These are phyloP conservation scores for Cryptococcus deneoformans DNA, from an alignment of 1,284 basidiomycete species.

Conservation along the genomic window DNA sequence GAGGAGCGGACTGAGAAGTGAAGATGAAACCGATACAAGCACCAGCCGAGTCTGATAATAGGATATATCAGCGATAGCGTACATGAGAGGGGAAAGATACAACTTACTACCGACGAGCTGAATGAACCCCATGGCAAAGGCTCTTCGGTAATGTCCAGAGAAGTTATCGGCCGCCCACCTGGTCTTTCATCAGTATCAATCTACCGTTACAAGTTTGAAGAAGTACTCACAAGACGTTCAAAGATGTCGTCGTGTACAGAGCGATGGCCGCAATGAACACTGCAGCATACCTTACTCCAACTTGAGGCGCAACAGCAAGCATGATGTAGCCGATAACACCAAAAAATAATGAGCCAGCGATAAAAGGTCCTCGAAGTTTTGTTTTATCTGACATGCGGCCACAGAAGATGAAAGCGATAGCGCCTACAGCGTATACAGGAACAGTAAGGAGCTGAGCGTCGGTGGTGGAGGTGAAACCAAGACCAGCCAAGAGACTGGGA, in stretches of 20 bases:
- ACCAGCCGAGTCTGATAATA: constrained; percentile 3
- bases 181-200: neutral
- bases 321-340: constrained; percentile 19
- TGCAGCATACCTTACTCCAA: constrained; percentile 14
- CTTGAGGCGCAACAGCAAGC: constrained; percentile 4
- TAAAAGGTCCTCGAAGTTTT: constrained; percentile 18
- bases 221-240: constrained; percentile 8
- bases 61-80: neutral
- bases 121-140: constrained; percentile 8
- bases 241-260: constrained; percentile 11
- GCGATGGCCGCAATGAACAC: constrained; percentile 12
- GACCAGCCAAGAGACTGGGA: constrained; percentile 25
- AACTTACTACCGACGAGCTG: constrained; percentile 14
- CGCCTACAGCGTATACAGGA: constrained; percentile 27
- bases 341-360: constrained; percentile 8
- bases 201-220: neutral
- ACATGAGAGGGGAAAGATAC: neutral
- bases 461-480: constrained; percentile 23
- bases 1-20: constrained; percentile 8
- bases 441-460: constrained; percentile 30
- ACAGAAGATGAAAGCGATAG: constrained; percentile 12
- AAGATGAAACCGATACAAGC: constrained; percentile 15
- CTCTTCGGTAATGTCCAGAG: constrained; percentile 19
- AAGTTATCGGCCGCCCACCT: constrained; percentile 12
- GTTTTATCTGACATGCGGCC: constrained; percentile 17